Evolutionary conservation across 2,329 filamentous ascomycete genomes (phyloP), one percentile per base, ranked within the genome.

Genomic region (Cordyceps farinosa): DNA sequence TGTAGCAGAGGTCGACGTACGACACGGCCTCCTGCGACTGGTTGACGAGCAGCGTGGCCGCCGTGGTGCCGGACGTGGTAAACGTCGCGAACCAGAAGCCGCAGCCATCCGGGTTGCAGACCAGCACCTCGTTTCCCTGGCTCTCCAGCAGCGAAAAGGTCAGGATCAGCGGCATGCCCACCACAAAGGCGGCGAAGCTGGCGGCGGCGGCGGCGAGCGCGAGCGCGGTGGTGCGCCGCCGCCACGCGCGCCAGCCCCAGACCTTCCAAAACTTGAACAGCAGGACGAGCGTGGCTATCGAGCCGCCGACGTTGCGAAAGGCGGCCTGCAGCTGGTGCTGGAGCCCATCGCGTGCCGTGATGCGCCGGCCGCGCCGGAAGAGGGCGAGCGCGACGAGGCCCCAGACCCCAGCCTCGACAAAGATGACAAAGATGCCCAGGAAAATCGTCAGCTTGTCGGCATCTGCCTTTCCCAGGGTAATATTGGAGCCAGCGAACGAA

Each of bases 1-100:
- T 55, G 52, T 55, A 55, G 52, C 52, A 55, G 52, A 42, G 52
- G 52, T 55, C 52, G 52, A 55, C 52, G 29, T 55, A 55, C 3
- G 52, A 55, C 38, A 55, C 38, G 27, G 52, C 52, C 52, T 55
- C 52, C 27, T 30, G 52, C 7, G 52, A 22, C 38, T 55, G 52
- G 38, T 55, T 55, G 36, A 55, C 38, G 22, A 55, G 52, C 5
- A 55, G 29, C 15, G 52, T 30, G 0, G 52, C 27, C 3, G 52
- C 38, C 15, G 52, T 55, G 13, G 38, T 44, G 13, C 36, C 17
- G 36, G 52, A 44, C 9, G 22, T 55, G 36, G 38, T 55, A 44
- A 55, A 55, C 3, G 52, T n/a, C 3, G 52, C 52, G 11, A 6
- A 13, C 36, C 38, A 55, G 52, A 30, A 55, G 38, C 52, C 52